A percentile compares a stretch with the other conserved stretches of the same genome.
Evolutionary conservation across 495 filamentous ascomycete species (phyloP).

Genomic region (Penicillium steckii): DNA sequence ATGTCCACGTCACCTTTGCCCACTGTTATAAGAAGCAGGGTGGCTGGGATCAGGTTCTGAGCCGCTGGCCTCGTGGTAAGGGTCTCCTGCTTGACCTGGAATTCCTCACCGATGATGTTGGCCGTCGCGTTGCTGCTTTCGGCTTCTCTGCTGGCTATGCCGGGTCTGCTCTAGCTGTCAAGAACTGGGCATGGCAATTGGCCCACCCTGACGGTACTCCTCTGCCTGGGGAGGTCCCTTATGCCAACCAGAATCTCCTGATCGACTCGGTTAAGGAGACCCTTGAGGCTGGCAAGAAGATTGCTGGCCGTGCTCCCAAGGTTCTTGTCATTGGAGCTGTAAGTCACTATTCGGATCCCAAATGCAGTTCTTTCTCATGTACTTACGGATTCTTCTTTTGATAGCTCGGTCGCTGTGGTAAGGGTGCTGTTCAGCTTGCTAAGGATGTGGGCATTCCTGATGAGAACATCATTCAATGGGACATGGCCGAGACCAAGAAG

Average conservation of each 20-base stretch:
- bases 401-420: constrained; percentile 78
- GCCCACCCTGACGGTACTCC: constrained; percentile 60
- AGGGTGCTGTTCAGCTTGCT: constrained; percentile 78
- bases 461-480: constrained; percentile 82
- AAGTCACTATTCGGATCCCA: constrained; percentile 14
- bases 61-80: constrained; percentile 76
- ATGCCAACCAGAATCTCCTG: constrained; percentile 73
- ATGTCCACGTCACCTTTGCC: constrained; percentile 84
- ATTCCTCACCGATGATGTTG: constrained; percentile 76
- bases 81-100: constrained; percentile 88
- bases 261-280: constrained; percentile 70
- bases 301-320: constrained; percentile 48
- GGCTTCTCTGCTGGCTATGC: constrained; percentile 82
- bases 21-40: constrained; percentile 84
- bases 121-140: constrained; percentile 76
- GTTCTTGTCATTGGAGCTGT: constrained; percentile 62
- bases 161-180: constrained; percentile 75
- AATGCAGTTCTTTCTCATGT: not conserved
- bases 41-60: constrained; percentile 80
- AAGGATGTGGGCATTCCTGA: constrained; percentile 72
- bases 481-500: constrained; percentile 78
- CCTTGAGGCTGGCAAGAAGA: constrained; percentile 57
- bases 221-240: constrained; percentile 68
- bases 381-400: constrained; percentile 9
- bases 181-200: constrained; percentile 89